Base-by-base conservation (phyloP, 1,139 yeast genomes). In the Pichia sp. region DNA sequence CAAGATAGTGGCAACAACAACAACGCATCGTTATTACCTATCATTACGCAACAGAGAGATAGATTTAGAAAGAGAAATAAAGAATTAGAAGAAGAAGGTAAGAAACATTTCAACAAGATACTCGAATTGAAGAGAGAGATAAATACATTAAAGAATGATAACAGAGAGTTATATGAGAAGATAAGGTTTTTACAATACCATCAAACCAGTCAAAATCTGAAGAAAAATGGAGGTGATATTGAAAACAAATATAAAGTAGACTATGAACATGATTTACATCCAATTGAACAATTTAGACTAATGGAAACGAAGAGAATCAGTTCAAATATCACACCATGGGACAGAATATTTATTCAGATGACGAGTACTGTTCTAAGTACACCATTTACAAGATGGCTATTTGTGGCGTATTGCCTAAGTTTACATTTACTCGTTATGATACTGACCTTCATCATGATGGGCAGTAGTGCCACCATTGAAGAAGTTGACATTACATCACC, bases 41-140 rank as follows among this genome's bases (percentile, higher is more conserved):
- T 92, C 46, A 80, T 92, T 30, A 89, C 97, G 23, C 90, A 92
- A 60, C 98, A 92, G 68, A 79, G 98, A 64, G 97, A 92, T 64
- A 72, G 97, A 54, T 89, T 90, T 71, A 79, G 95, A 58, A 77
- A 79, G 29, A 76, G 90, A 50, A 88, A 85, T 59, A 77, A 76
- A 48, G 96, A 88, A 61, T 72, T 92, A 45, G 97, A 92, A 63
- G 85, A 85, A 47, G 95, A 88, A 58, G 62, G 82, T 42, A 80
- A 86, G 60, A 79, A 78, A 56, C 80, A 77, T 55, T 72, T 73
- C 51, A 65, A 68, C 26, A 71, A 73, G 32, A 73, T 82, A 20
- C 73, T 70, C 43, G 86, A 85, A 48, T 70, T 86, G 53, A 80
- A 77, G 53, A 68, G 85, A 49, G 89, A 87, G 57, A 68, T 86